These are phyloP conservation scores for Boletus eberwhitei DNA, from an alignment of 768 basidiomycete genomes.

Conservation along the genomic window DNA sequence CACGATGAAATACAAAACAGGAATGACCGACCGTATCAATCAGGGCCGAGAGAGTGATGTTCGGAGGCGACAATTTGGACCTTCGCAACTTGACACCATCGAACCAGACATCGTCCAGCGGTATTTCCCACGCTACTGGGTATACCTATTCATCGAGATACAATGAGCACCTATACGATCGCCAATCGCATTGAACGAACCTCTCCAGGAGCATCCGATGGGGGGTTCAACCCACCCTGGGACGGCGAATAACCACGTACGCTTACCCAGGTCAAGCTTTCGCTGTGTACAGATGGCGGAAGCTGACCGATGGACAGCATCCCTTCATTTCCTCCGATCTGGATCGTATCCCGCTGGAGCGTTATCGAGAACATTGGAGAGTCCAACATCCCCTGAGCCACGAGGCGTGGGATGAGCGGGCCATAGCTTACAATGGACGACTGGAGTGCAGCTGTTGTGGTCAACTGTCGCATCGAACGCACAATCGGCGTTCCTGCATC, in stretches of 20 bases:
- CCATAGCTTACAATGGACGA: slow-evolving; percentile 41
- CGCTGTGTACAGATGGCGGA: slow-evolving; percentile 45
- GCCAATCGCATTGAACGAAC: slow-evolving; percentile 33
- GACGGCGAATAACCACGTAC: slow-evolving; percentile 51
- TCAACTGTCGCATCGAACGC: slow-evolving; percentile 6
- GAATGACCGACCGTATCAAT: slow-evolving; percentile 58
- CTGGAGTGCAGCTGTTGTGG: slow-evolving; percentile 32
- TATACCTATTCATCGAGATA: slow-evolving; percentile 39
- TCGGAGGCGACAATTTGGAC: slow-evolving; percentile 46
- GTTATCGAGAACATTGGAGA: slow-evolving; percentile 54
- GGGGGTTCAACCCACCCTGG: slow-evolving; percentile 54
- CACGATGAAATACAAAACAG: not conserved
- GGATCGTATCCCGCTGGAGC: slow-evolving; percentile 65
- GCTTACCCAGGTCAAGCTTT: slow-evolving; percentile 61
- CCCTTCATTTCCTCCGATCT: slow-evolving; percentile 67
- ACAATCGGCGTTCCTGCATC: not conserved
- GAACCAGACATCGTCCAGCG: slow-evolving; percentile 67
- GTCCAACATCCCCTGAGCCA: slow-evolving; percentile 34
- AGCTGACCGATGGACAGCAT: slow-evolving; percentile 64
- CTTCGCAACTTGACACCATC: slow-evolving; percentile 59
- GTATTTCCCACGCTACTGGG: slow-evolving; percentile 70
- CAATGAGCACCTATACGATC: slow-evolving; percentile 1
- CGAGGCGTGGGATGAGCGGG: slow-evolving; percentile 48
- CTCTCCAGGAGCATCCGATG: slow-evolving; percentile 57
- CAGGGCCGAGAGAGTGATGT: slow-evolving; percentile 58